A percentile compares a stretch with the other conserved stretches of the same genome.
phyloP scores from a whole-genome alignment of 1,284 basidiomycete species.

The Stygiomarasmius scandens region DNA sequence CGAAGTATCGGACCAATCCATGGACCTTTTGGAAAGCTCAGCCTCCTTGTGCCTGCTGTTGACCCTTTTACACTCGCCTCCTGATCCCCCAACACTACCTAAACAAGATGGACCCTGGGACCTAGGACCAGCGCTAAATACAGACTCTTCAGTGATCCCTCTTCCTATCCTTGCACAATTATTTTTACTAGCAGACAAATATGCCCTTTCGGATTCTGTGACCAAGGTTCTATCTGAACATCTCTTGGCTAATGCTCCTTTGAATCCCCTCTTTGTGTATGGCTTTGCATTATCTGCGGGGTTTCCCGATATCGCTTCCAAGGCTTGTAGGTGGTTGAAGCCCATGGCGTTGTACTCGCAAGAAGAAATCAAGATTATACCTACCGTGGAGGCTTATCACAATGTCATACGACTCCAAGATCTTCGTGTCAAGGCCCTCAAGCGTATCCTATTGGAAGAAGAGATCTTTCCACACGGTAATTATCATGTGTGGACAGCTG shows the following conservation, averaged over 20 bases:
- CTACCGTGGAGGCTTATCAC: constrained; percentile 61
- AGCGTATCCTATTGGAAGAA: constrained; percentile 51
- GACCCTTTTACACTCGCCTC: constrained; percentile 53
- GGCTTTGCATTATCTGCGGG: constrained; percentile 47
- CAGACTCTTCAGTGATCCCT: constrained; percentile 53
- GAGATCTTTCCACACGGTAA: constrained; percentile 67
- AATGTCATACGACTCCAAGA: constrained; percentile 58
- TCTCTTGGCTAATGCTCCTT: constrained; percentile 54
- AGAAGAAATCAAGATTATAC: constrained; percentile 54
- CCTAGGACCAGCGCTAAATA: constrained; percentile 34
- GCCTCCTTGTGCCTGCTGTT: constrained; percentile 50
- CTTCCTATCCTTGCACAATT: constrained; percentile 59
- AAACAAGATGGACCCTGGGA: constrained; percentile 21
- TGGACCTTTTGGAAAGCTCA: constrained; percentile 57
- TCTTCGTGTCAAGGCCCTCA: constrained; percentile 51
- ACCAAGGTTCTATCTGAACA: constrained; percentile 47
- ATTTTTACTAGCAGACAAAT: constrained; percentile 64
- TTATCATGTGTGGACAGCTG: constrained; percentile 32
- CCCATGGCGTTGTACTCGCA: constrained; percentile 57
- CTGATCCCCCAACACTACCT: constrained; percentile 37
- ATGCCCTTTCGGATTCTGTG: constrained; percentile 49
- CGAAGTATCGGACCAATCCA: constrained; percentile 28
- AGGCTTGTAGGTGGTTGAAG: constrained; percentile 58
- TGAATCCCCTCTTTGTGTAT: constrained; percentile 58
- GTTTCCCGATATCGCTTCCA: constrained; percentile 48